Base-by-base conservation (phyloP, 129 eudicot species). In the Tagetes erecta region DNA sequence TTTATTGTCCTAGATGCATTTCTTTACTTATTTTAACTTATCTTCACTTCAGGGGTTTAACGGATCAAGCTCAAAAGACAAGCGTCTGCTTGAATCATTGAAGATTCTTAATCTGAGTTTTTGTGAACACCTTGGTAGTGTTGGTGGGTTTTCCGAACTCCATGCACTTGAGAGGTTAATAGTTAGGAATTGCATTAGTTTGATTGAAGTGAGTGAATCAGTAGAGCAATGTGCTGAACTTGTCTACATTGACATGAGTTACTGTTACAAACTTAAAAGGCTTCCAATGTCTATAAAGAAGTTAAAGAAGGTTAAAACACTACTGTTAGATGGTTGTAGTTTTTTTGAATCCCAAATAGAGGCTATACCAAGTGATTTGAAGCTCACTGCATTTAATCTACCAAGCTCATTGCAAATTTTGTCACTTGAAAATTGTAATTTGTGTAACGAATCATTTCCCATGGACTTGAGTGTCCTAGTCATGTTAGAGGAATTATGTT, bases 61-160 rank as follows among this genome's bases (percentile, higher is more conserved):
- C 52, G 46, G 46, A 0, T 33, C 67, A 4, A 39, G 20, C 12
- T 76, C 66, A 13, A 76, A 66, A 8, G 67, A 55, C 3, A 67
- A 52, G 11, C 47, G 7, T 2, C 0, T 56, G 6, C 60, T 76
- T 67, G 36, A 60, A 31, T 68, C 74, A 50, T 39, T 75, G 14
- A 73, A 60, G 77, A 33, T 73, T 45, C 77, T 73, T 33, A 34
- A n/a, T 44, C 7, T 73, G 20, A 73, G 79, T 39, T 64, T 36
- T 13, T 49, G 65, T 30, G 3, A 64, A 1, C 51, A 5, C 0
- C 71, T 75, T 75, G 8, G 0, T 9, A 64, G 5, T 27, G 5
- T 74, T 3, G 1, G 64, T 5, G 79, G 64, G 12, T 74, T 74
- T 62, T 11, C 0, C 0, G 13, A 38, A 50, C 42, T 75, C 6